Percentiles rank a stretch among this genome's conserved stretches.
Evolutionary conservation across 2,329 filamentous ascomycete genomes (phyloP).

Genomic region (Penicillium sp.): DNA sequence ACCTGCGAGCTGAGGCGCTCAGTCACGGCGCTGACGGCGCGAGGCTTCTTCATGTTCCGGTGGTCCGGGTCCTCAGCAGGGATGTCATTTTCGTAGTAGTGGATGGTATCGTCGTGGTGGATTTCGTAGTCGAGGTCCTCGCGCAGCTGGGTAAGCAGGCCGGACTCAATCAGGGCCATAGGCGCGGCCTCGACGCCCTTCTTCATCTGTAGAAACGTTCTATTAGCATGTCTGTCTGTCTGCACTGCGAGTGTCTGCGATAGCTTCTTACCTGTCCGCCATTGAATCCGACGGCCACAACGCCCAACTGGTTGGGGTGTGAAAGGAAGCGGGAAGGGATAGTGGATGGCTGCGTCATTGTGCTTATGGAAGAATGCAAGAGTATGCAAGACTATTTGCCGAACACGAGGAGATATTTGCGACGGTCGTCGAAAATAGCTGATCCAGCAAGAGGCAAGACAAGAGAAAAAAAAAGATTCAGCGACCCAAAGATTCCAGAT

Average conservation of each 20-base stretch:
- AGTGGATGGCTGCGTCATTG: conserved; percentile 63
- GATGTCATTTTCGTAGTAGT: conserved; percentile 78
- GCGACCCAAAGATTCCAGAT: conserved; percentile 19
- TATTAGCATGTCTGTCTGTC: neutral
- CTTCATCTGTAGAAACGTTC: conserved; percentile 68
- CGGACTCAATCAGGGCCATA: conserved; percentile 83
- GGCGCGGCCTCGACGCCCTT: conserved; percentile 90
- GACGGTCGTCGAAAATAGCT: conserved; percentile 7
- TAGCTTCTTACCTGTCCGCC: conserved; percentile 78
- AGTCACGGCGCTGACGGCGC: conserved; percentile 84
- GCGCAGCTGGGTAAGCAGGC: conserved; percentile 81
- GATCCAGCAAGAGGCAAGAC: neutral
- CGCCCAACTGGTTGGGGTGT: conserved; percentile 78
- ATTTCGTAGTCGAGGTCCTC: conserved; percentile 89
- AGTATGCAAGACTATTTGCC: conserved; percentile 10
- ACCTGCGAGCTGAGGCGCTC: conserved; percentile 80
- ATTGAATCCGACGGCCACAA: conserved; percentile 95
- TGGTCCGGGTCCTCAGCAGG: conserved; percentile 75
- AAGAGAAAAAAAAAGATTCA: conserved; percentile 11
- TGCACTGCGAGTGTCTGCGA: neutral
- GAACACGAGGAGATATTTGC: neutral
- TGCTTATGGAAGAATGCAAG: conserved; percentile 18
- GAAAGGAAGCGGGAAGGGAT: conserved; percentile 77
- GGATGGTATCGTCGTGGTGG: conserved; percentile 80
- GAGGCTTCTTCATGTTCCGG: conserved; percentile 94